A percentile compares a stretch with the other conserved stretches of the same genome.
These are phyloP conservation scores for Aphanomyces stellatus DNA, from an alignment of 352 stramenopile genomes.

Conservation along the genomic window DNA sequence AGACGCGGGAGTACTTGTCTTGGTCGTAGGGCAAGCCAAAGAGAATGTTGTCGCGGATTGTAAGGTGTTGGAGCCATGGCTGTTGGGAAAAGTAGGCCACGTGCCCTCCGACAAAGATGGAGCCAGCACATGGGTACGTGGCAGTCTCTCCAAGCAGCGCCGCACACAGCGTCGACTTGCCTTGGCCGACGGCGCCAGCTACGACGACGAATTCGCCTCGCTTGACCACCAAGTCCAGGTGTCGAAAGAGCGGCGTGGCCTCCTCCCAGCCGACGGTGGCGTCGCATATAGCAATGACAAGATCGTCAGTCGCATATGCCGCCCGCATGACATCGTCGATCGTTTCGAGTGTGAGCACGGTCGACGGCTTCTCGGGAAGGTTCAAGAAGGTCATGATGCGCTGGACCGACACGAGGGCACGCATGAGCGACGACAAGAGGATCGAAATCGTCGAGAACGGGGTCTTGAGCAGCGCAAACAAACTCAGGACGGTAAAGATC, in stretches of 20 bases:
- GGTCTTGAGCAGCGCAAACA: conserved; percentile 19
- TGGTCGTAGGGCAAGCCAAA: conserved; percentile 55
- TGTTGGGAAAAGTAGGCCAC: conserved; percentile 27
- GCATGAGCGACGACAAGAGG: conserved; percentile 5
- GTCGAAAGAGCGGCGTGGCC: conserved; percentile 22
- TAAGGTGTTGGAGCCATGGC: conserved; percentile 35
- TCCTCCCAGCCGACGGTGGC: conserved; percentile 49
- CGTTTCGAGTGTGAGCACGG: conserved; percentile 4
- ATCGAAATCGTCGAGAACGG: conserved; percentile 19
- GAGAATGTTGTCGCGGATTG: conserved; percentile 73
- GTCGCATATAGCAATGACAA: conserved; percentile 38
- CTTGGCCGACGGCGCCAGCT: conserved; percentile 35
- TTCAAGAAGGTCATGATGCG: conserved; percentile 23
- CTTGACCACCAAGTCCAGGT: conserved; percentile 34
- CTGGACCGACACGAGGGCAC: conserved; percentile 20
- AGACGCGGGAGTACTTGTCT: conserved; percentile 28
- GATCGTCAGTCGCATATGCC: not conserved
- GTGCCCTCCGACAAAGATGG: not conserved
- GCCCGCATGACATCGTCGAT: not conserved
- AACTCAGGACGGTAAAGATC: conserved; percentile 18
- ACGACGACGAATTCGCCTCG: conserved; percentile 44
- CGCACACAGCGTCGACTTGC: conserved; percentile 82
- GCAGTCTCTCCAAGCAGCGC: conserved; percentile 86
- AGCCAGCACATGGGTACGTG: not conserved
- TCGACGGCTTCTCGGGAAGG: conserved; percentile 10